Evolutionary conservation across 2,329 filamentous ascomycete species (phyloP), one percentile per base, ranked within the genome.

Genomic region (Amesomyces nigricolor): DNA sequence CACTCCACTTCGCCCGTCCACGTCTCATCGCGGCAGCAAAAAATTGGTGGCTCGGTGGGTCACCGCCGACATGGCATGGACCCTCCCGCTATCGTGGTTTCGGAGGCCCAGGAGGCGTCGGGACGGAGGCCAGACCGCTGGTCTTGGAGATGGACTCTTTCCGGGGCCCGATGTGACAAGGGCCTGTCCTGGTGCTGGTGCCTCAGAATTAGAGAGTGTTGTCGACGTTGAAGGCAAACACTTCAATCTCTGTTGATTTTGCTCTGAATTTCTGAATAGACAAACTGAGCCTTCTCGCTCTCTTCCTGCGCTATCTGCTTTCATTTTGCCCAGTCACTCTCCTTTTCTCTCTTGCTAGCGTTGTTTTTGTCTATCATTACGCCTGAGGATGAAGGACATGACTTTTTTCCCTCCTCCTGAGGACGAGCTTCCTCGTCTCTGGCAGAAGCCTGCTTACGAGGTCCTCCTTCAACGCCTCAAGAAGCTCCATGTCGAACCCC

Each of bases 381-480:
- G 35, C 26, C n/a, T 45, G 40, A 40, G 48, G 8, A 54, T 56
- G 53, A 47, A 14, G 45, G 45, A 51, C 39, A 19, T 71, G 71
- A 43, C 43, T 4, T 39, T 56, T 10, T 68, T 65, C 63, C 22
- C 71, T 32, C 66, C 71, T 51, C 64, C 71, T 54, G 71, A 72
- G 56, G 87, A 94, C 65, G 88, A 92, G 66, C 81, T 96, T 26
- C 89, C 91, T n/a, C 88, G 91, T 66, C 78, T 92, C 59, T 89
- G 91, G 78, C 81, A 86, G 64, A 86, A 82, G 65, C 91, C 91
- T 6, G 75, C 83, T 17, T 85, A 82, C 56, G 72, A 75, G 32
- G 76, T 79, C 4, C 77, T 96, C 45, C 71, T 89, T 48, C 72
- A 77, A 26, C 81, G 82, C 26, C 80, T 96, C n/a, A 72, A 80